A percentile compares a stretch with the other conserved stretches of the same genome.
phyloP scores from a whole-genome alignment of 805 yeast genomes.

The Suhomyces kilbournensis region DNA sequence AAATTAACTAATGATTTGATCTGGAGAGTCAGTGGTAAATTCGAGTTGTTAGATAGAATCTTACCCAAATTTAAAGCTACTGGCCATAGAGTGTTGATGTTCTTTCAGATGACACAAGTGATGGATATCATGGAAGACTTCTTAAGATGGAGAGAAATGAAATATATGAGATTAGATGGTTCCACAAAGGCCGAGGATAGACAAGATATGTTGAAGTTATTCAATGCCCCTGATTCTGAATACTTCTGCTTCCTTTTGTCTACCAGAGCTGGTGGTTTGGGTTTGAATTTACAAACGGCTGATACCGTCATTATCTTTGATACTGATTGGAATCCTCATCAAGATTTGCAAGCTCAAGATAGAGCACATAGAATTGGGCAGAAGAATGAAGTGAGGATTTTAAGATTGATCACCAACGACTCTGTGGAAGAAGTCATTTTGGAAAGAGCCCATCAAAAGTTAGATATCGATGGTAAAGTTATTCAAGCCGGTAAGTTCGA shows the following conservation, averaged over 20 bases:
- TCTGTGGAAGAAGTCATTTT: conserved; percentile 81
- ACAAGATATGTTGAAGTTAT: conserved; percentile 66
- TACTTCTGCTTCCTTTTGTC: conserved; percentile 76
- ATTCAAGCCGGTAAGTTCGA: conserved; percentile 91
- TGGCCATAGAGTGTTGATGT: conserved; percentile 77
- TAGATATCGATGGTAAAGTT: conserved; percentile 85
- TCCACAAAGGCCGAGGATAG: conserved; percentile 82
- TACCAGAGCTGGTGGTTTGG: conserved; percentile 88
- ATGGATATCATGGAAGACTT: conserved; percentile 90
- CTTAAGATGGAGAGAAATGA: conserved; percentile 60
- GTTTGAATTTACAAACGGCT: conserved; percentile 82
- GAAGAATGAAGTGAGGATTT: conserved; percentile 79
- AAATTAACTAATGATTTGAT: conserved; percentile 61
- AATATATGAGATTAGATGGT: conserved; percentile 79
- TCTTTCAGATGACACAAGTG: conserved; percentile 86
- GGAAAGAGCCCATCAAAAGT: conserved; percentile 78
- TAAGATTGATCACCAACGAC: conserved; percentile 75
- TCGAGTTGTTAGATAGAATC: conserved; percentile 71
- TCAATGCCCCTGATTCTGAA: conserved; percentile 73
- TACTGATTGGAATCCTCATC: conserved; percentile 91
- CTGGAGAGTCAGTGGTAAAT: conserved; percentile 79
- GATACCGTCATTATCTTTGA: conserved; percentile 85
- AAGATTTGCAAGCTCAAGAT: conserved; percentile 87
- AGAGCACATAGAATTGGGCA: conserved; percentile 90
- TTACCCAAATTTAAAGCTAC: conserved; percentile 71